phyloP scores from a whole-genome alignment of 257 asterid genomes.

The Scutellaria minor region DNA sequence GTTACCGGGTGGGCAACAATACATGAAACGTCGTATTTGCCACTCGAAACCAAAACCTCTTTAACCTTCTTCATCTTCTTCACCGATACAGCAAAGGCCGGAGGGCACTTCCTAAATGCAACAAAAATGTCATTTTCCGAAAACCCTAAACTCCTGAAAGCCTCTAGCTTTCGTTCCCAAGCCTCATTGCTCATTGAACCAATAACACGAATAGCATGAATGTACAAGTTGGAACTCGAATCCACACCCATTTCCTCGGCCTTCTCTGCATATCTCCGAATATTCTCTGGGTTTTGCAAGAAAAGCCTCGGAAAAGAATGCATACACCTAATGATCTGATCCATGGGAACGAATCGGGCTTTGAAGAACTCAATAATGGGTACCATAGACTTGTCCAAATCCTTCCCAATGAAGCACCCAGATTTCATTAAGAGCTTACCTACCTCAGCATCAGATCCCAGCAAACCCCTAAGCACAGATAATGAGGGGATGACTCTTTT shows the following conservation, averaged over 20 bases:
- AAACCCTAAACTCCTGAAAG: constrained; percentile 38
- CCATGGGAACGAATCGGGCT: constrained; percentile 33
- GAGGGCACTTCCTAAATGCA: constrained; percentile 24
- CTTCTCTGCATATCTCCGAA: constrained; percentile 38
- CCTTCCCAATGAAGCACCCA: constrained; percentile 33
- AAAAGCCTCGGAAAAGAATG: constrained; percentile 38
- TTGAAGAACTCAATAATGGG: constrained; percentile 45
- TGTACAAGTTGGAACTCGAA: constrained; percentile 26
- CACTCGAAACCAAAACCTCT: constrained; percentile 36
- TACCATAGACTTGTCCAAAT: constrained; percentile 41
- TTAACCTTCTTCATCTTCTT: constrained; percentile 31
- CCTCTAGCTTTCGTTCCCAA: constrained; percentile 36
- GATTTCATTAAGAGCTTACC: constrained; percentile 33
- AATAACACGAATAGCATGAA: constrained; percentile 29
- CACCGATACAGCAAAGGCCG: constrained; percentile 1
- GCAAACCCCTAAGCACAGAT: constrained; percentile 30
- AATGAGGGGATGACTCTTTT: constrained; percentile 35
- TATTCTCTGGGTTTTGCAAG: constrained; percentile 36
- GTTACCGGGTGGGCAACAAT: constrained; percentile 20
- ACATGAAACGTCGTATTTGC: constrained; percentile 29
- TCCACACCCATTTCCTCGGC: constrained; percentile 37
- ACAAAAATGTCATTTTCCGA: constrained; percentile 30
- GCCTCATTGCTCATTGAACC: constrained; percentile 31
- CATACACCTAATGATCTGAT: constrained; percentile 21
- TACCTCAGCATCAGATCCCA: constrained; percentile 37